phyloP scores from a whole-genome alignment of 345 rosid species.

The Limnanthes douglasii region DNA sequence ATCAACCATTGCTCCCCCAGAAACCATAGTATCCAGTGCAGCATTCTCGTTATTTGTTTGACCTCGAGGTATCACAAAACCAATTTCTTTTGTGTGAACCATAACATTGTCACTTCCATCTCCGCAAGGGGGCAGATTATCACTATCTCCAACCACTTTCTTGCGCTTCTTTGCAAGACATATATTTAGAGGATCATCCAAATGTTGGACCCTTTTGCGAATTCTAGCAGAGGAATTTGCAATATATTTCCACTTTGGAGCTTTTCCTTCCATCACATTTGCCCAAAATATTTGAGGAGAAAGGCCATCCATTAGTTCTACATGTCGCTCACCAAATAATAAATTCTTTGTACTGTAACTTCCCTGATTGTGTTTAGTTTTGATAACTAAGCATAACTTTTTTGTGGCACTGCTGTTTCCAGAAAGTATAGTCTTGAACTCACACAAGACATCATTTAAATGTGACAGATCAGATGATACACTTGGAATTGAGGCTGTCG shows the following conservation, averaged over 20 bases:
- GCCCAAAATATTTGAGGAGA: slow-evolving; percentile 58
- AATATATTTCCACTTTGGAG: slow-evolving; percentile 55
- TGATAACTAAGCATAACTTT: slow-evolving; percentile 28
- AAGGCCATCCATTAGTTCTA: slow-evolving; percentile 29
- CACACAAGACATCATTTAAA: slow-evolving; percentile 25
- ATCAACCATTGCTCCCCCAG: too few relatives aligned
- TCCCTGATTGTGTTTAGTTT: slow-evolving; percentile 42
- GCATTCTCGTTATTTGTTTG: too few relatives aligned
- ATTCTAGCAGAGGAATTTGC: slow-evolving; percentile 40
- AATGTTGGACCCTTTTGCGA: slow-evolving; percentile 42
- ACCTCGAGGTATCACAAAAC: too few relatives aligned
- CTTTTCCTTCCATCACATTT: slow-evolving; percentile 41
- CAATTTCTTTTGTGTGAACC: too few relatives aligned
- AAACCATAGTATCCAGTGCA: too few relatives aligned
- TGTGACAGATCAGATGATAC: slow-evolving; percentile 16
- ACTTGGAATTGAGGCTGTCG: slow-evolving; percentile 12
- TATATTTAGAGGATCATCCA: slow-evolving; percentile 17
- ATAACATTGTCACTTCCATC: too few relatives aligned
- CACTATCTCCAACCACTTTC: slow-evolving; percentile 22
- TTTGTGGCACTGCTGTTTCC: slow-evolving; percentile 20
- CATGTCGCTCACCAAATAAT: slow-evolving; percentile 46
- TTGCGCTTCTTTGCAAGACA: slow-evolving; percentile 38
- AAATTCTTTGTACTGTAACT: slow-evolving; percentile 22
- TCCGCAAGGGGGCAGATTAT: slow-evolving; percentile 15
- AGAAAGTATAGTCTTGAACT: slow-evolving; percentile 36